Evolutionary conservation across 129 eudicot genomes (phyloP).

Genomic region (Erigeron canadensis): DNA sequence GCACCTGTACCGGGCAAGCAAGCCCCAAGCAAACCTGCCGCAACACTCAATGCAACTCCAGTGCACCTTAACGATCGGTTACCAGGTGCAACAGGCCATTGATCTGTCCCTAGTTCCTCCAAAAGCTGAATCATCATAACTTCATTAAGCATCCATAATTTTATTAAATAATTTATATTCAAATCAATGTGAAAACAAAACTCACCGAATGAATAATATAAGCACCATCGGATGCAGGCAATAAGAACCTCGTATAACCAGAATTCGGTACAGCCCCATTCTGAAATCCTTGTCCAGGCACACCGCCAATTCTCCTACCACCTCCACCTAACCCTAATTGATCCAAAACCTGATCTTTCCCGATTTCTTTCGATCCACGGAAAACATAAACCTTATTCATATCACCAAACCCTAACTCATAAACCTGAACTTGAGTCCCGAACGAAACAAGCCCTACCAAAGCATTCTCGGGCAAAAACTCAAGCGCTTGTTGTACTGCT

Average conservation of each 20-base stretch:
- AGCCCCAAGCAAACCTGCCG: slow-evolving; percentile 86
- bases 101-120: slow-evolving; percentile 91
- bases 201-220: slow-evolving; percentile 71
- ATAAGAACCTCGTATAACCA: slow-evolving; percentile 64
- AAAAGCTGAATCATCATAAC: slow-evolving; percentile 53
- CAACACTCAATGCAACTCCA: slow-evolving; percentile 94
- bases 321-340: slow-evolving; percentile 70
- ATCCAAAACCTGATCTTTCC: slow-evolving; percentile 90
- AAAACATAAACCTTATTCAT: slow-evolving; percentile 87
- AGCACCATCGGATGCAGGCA: slow-evolving; percentile 94
- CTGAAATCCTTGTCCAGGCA: slow-evolving; percentile 49
- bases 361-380: slow-evolving; percentile 74
- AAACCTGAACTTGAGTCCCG: slow-evolving; percentile 44
- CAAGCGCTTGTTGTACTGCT: slow-evolving; percentile 56
- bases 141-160: slow-evolving; percentile 16
- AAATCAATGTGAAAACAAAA: not conserved
- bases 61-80: slow-evolving; percentile 83
- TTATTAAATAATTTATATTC: slow-evolving; percentile 1
- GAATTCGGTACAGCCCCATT: slow-evolving; percentile 41
- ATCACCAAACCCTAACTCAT: slow-evolving; percentile 55
- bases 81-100: slow-evolving; percentile 85
- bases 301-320: slow-evolving; percentile 47
- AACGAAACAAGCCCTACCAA: slow-evolving; percentile 38
- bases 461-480: slow-evolving; percentile 39
- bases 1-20: slow-evolving; percentile 85